phyloP scores from a whole-genome alignment of 495 filamentous ascomycete species.

The Hypoxylon fuscum region DNA sequence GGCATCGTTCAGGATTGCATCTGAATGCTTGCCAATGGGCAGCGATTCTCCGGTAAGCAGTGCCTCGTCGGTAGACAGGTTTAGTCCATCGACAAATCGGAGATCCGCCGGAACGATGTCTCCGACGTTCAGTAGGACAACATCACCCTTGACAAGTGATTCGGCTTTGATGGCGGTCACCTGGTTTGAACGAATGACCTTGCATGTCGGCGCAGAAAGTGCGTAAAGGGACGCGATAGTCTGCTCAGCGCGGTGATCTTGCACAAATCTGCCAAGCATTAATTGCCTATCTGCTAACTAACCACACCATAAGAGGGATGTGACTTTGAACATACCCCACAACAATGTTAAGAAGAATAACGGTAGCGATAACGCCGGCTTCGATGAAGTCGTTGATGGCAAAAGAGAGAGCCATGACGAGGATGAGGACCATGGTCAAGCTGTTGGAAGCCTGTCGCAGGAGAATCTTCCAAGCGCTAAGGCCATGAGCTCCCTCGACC shows the following conservation, averaged over 20 bases:
- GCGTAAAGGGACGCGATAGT: slow-evolving; percentile 74
- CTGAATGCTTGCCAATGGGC: slow-evolving; percentile 69
- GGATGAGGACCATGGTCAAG: slow-evolving; percentile 68
- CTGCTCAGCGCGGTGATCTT: slow-evolving; percentile 78
- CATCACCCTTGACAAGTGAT: slow-evolving; percentile 72
- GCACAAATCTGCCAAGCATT: slow-evolving; percentile 61
- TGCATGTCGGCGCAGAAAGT: slow-evolving; percentile 73
- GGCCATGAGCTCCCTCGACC: slow-evolving; percentile 59
- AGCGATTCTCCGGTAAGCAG: slow-evolving; percentile 80
- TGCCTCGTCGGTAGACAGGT: slow-evolving; percentile 78
- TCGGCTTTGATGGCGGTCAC: slow-evolving; percentile 66
- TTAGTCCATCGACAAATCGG: slow-evolving; percentile 71
- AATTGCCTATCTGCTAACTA: slow-evolving; percentile 6
- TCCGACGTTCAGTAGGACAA: slow-evolving; percentile 73
- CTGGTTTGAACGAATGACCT: slow-evolving; percentile 66
- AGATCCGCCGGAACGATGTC: slow-evolving; percentile 78
- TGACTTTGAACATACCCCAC: slow-evolving; percentile 66
- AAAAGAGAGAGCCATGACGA: slow-evolving; percentile 78
- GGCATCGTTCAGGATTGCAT: slow-evolving; percentile 43
- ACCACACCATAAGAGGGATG: no score
- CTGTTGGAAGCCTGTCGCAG: slow-evolving; percentile 65
- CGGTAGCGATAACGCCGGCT: slow-evolving; percentile 76
- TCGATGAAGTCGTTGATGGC: slow-evolving; percentile 79
- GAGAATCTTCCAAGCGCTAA: slow-evolving; percentile 64
- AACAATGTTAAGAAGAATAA: slow-evolving; percentile 76